Percentiles rank a stretch among this genome's conserved stretches.
Evolutionary conservation across 805 yeast species (phyloP).

Genomic region (Saturnispora galanensis): DNA sequence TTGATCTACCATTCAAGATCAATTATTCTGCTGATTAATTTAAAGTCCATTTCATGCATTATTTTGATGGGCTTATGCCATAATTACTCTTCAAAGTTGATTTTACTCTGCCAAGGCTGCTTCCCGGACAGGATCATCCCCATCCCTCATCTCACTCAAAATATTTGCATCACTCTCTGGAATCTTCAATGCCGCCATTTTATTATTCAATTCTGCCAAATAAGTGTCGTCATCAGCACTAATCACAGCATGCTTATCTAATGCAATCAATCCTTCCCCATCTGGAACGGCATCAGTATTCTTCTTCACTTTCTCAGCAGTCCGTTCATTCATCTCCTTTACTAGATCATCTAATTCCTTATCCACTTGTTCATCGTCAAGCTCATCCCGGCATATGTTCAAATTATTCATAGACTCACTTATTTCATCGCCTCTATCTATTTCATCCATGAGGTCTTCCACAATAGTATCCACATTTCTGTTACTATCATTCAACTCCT

Average conservation of each 20-base stretch:
- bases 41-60: no score
- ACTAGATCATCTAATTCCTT: slow-evolving; percentile 14
- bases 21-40: no score
- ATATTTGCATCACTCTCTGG: slow-evolving; percentile 5
- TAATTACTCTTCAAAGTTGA: no score
- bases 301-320: slow-evolving; percentile 1
- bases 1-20: no score
- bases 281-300: neutral
- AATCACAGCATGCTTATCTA: no score
- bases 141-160: no score
- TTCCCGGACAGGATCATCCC: no score
- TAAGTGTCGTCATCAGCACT: neutral
- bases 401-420: slow-evolving; percentile 11
- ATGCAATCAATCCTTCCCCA: no score
- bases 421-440: slow-evolving; percentile 15
- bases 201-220: slow-evolving; percentile 6
- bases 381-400: neutral
- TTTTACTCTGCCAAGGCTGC: no score
- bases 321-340: slow-evolving; percentile 7
- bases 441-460: slow-evolving; percentile 15
- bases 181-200: slow-evolving; percentile 9
- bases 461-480: slow-evolving; percentile 16
- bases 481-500: slow-evolving; percentile 17
- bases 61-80: no score
- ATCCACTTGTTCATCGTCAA: slow-evolving; percentile 20